Evolutionary conservation across 176 grass and related monocot genomes (phyloP).

Genomic region (Rhynchospora pubera): DNA sequence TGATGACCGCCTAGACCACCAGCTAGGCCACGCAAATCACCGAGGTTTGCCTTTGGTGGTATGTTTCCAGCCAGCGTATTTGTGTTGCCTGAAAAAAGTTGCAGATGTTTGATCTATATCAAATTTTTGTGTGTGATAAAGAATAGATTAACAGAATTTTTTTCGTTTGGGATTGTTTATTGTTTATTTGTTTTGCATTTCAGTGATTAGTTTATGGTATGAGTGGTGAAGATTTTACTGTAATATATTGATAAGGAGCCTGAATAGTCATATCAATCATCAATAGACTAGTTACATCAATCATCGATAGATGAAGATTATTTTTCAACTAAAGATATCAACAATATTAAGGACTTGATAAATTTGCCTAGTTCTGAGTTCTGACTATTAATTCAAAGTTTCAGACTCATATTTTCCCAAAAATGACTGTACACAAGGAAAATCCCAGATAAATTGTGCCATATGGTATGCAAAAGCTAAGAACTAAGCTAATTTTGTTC

Average conservation of each 20-base stretch:
- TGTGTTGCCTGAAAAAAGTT: slow-evolving; percentile 63
- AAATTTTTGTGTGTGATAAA: background rate
- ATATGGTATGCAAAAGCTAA: background rate
- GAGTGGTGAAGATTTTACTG: background rate
- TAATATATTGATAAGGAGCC: background rate
- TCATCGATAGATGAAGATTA: no score
- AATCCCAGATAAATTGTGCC: background rate
- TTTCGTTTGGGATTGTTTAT: background rate
- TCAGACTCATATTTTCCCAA: background rate
- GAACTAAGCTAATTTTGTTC: background rate
- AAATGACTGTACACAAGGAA: background rate
- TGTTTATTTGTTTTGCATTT: background rate
- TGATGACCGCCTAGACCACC: slow-evolving; percentile 49
- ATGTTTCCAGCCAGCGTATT: slow-evolving; percentile 87
- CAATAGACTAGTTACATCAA: background rate
- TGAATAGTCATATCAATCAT: background rate
- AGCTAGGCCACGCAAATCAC: slow-evolving; percentile 68
- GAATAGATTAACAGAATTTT: background rate
- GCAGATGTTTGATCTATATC: background rate
- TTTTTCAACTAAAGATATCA: background rate
- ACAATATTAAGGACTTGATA: no score
- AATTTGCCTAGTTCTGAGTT: no score
- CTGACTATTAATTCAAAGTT: background rate
- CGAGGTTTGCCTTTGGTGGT: slow-evolving; percentile 96
- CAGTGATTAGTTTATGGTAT: background rate